Conservation (phyloP, 495 filamentous ascomycete species). For the Niebla homalea region DNA sequence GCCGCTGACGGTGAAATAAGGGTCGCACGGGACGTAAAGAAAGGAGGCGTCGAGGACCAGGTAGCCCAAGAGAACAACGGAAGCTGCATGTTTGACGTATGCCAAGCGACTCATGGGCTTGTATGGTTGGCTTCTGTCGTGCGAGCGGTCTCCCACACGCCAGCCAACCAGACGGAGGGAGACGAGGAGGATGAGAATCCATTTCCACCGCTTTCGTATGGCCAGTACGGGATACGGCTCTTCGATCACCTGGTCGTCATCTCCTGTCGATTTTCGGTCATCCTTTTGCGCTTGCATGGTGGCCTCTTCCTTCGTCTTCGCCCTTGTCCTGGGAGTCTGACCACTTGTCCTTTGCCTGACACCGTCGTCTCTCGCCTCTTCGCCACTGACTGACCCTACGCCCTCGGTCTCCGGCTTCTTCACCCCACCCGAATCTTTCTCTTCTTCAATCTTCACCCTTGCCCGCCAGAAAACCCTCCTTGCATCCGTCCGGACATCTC, state of each 20-base stretch:
- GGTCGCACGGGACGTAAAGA: conserved; percentile 6
- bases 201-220: conserved; percentile 2
- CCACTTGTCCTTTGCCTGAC: no score
- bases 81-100: conserved; percentile 1
- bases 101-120: background rate
- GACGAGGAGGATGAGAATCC: conserved; percentile 13
- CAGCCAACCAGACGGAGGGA: conserved; percentile 10
- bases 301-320: no score
- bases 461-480: background rate
- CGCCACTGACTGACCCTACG: no score
- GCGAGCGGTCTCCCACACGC: conserved; percentile 9
- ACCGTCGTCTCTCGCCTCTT: no score
- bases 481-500: conserved; percentile 5
- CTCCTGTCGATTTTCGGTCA: background rate
- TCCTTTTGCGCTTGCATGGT: background rate
- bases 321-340: no score
- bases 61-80: background rate
- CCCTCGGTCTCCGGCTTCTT: background rate
- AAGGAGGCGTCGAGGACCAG: conserved; percentile 9
- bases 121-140: conserved; percentile 9
- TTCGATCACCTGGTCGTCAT: conserved; percentile 1
- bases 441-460: background rate
- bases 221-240: conserved; percentile 10
- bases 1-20: conserved; percentile 10
- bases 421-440: background rate